Conservation (phyloP, 2,329 filamentous ascomycete species). For the Aspergillus tamarii region DNA sequence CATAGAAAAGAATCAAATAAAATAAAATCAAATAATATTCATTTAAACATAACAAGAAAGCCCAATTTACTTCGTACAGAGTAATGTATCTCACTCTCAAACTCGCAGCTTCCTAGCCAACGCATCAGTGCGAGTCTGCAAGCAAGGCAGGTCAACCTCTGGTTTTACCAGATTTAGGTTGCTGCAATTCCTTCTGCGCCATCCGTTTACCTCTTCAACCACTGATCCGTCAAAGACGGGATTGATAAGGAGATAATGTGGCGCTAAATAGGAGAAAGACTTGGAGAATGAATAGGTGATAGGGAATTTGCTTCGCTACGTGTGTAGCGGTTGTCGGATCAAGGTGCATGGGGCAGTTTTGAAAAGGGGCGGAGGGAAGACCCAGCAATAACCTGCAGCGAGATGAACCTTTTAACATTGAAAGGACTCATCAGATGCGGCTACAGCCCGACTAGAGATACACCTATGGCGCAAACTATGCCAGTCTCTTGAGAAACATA, state of each 20-base stretch:
- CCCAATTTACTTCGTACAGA: background rate
- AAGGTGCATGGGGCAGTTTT: background rate
- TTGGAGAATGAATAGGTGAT: background rate
- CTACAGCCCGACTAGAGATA: background rate
- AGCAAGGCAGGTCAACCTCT: slow-evolving; percentile 36
- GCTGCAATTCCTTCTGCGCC: slow-evolving; percentile 72
- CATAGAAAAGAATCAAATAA: background rate
- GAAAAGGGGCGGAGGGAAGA: background rate
- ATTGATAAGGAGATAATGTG: slow-evolving; percentile 81
- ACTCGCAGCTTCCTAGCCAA: slow-evolving; percentile 40
- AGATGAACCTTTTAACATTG: background rate
- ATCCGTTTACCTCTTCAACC: slow-evolving; percentile 92
- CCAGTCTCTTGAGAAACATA: slow-evolving; percentile 9
- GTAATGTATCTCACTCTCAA: slow-evolving; percentile 47
- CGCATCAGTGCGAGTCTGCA: slow-evolving; percentile 46
- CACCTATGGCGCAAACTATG: background rate
- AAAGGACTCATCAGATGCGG: background rate
- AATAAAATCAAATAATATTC: background rate
- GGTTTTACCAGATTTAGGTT: slow-evolving; percentile 23
- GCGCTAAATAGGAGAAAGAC: slow-evolving; percentile 51
- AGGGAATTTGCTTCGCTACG: background rate
- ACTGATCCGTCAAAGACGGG: slow-evolving; percentile 42
- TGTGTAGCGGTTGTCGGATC: background rate
- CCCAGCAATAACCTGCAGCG: background rate
- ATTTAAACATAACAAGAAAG: background rate